A percentile compares a stretch with the other conserved stretches of the same genome.
These are phyloP conservation scores for Zygotorulaspora sp. DNA, from an alignment of 805 yeast genomes.

Conservation along the genomic window DNA sequence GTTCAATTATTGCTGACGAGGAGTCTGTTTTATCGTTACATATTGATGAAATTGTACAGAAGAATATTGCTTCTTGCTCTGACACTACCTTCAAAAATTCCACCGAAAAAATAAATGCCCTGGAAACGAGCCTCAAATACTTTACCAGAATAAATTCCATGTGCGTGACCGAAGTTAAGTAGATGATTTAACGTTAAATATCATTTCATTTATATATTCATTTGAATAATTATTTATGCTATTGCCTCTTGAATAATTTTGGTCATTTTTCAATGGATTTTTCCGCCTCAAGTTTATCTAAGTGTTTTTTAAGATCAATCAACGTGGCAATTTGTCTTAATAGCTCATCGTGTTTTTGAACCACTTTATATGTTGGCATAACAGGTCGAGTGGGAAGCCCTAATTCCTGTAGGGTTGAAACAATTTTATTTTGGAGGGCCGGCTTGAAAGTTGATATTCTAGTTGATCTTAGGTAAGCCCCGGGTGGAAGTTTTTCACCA, in stretches of 20 bases:
- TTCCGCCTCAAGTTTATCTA: constrained; percentile 84
- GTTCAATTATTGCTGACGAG: background rate
- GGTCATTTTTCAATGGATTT: constrained; percentile 43
- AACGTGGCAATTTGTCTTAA: constrained; percentile 64
- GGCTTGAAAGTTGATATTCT: constrained; percentile 78
- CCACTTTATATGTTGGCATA: constrained; percentile 78
- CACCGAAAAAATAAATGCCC: background rate
- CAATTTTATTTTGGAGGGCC: constrained; percentile 58
- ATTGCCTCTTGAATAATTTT: no score
- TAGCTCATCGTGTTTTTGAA: constrained; percentile 71
- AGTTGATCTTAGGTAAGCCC: constrained; percentile 76
- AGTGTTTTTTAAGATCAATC: constrained; percentile 78
- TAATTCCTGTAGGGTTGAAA: constrained; percentile 65
- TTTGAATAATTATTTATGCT: no score
- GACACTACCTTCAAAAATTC: background rate
- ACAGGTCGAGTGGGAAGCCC: constrained; percentile 77
- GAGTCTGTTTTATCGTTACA: constrained; percentile 3
- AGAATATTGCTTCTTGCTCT: background rate
- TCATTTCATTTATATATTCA: no score
- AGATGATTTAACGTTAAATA: no score
- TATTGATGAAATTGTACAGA: constrained; percentile 8
- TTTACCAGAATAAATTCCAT: background rate
- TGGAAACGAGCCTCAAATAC: background rate
- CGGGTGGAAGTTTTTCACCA: constrained; percentile 65
- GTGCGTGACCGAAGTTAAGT: no score